A percentile compares a stretch with the other conserved stretches of the same genome.
Conservation (phyloP, 345 rosid genomes). For the Trapa incisa region DNA sequence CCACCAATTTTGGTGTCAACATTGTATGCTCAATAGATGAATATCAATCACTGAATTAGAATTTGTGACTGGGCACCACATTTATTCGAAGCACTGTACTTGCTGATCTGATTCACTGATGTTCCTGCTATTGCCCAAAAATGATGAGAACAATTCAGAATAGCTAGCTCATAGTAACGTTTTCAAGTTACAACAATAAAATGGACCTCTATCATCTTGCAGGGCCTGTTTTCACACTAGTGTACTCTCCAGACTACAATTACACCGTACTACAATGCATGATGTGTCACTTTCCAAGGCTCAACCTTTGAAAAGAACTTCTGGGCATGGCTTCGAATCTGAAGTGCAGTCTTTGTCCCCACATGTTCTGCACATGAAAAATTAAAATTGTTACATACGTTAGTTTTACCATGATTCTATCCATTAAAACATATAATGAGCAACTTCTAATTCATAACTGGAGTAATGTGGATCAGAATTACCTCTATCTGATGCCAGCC, state of each 20-base stretch:
- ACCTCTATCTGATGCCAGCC: conserved; percentile 81
- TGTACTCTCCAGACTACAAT: no score
- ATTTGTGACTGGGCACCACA: no score
- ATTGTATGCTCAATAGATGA: no score
- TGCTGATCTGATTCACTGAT: no score
- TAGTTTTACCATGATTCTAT: no score
- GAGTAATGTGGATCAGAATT: background rate
- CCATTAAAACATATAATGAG: background rate
- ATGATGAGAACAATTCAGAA: background rate
- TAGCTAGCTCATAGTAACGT: background rate
- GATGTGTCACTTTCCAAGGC: background rate
- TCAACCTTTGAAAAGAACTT: conserved; percentile 84
- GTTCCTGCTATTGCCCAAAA: no score
- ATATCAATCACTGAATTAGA: no score
- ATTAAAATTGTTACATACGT: conserved; percentile 6
- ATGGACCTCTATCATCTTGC: background rate
- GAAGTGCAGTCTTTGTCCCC: conserved; percentile 83
- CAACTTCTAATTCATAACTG: background rate
- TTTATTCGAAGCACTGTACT: no score
- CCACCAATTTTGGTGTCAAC: no score
- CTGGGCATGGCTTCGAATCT: conserved; percentile 96
- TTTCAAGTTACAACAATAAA: background rate
- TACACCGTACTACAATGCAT: background rate
- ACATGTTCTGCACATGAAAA: conserved; percentile 50
- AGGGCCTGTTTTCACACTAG: no score